Conservation (phyloP, 805 yeast genomes). For the Nakazawaea molendinolei region DNA sequence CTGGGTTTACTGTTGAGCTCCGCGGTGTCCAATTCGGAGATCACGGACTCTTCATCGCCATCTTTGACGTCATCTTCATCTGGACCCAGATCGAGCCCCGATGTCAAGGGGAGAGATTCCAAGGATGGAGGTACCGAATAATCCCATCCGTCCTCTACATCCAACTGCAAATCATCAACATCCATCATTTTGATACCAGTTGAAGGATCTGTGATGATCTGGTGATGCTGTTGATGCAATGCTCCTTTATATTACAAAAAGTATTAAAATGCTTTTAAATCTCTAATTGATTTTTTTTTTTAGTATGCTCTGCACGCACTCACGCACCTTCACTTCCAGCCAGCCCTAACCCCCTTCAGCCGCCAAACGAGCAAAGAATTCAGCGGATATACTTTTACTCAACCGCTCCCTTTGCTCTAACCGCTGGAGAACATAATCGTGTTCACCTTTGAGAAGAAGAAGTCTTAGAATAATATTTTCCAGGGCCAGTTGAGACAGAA, state of each 20-base stretch:
- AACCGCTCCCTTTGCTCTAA: conserved; percentile 53
- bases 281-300: no score
- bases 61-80: conserved; percentile 1
- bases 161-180: conserved; percentile 13
- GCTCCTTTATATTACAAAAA: no score
- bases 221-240: no score
- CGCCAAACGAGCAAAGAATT: conserved; percentile 12
- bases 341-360: conserved; percentile 13
- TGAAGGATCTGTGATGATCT: no score
- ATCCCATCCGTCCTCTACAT: conserved; percentile 15
- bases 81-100: neutral
- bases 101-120: conserved; percentile 12
- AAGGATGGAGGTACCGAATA: conserved; percentile 15
- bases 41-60: conserved; percentile 9
- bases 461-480: conserved; percentile 73
- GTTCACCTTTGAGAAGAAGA: conserved; percentile 58
- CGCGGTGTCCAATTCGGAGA: conserved; percentile 8
- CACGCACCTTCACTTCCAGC: no score
- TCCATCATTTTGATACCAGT: conserved; percentile 13
- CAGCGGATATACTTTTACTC: conserved; percentile 26
- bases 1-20: no score
- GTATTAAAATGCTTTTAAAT: no score
- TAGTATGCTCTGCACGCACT: no score
- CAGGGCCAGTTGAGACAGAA: conserved; percentile 30
- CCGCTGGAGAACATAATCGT: conserved; percentile 49